These are phyloP conservation scores for Knoxia roxburghii DNA, from an alignment of 257 asterid genomes.

Conservation along the genomic window DNA sequence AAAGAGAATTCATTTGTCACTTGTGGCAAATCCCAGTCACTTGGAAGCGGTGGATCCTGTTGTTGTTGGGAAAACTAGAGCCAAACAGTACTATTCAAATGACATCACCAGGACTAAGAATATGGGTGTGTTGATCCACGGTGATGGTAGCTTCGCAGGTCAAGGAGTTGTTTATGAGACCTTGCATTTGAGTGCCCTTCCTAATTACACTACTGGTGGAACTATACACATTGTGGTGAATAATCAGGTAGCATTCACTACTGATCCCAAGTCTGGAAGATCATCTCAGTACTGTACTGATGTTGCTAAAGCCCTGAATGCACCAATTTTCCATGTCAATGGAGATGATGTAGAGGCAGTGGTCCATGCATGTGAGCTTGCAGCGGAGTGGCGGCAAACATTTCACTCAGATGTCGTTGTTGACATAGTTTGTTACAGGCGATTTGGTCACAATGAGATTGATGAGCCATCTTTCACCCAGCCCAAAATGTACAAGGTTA, in stretches of 20 bases:
- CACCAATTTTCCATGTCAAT: constrained; percentile 93
- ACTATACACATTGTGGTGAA: constrained; percentile 96
- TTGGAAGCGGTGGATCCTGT: constrained; percentile 96
- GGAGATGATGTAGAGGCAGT: constrained; percentile 98
- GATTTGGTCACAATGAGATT: constrained; percentile 95
- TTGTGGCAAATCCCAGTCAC: constrained; percentile 96
- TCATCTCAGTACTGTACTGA: constrained; percentile 96
- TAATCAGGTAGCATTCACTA: constrained; percentile 95
- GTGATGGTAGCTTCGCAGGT: constrained; percentile 98
- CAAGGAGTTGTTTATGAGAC: constrained; percentile 99
- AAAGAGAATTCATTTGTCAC: constrained; percentile 82
- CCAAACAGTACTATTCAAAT: constrained; percentile 81
- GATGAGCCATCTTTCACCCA: constrained; percentile 96
- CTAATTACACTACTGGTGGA: constrained; percentile 92
- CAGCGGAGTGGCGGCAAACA: constrained; percentile 97
- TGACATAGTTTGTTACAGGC: constrained; percentile 88
- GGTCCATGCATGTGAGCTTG: constrained; percentile 91
- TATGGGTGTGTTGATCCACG: constrained; percentile 85
- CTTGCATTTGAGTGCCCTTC: constrained; percentile 97
- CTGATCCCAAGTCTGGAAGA: constrained; percentile 90
- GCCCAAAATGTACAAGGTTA: constrained; percentile 89
- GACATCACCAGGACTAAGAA: constrained; percentile 69
- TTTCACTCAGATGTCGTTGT: constrained; percentile 94
- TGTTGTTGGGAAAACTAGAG: constrained; percentile 92
- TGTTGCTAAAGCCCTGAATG: constrained; percentile 92